Evolutionary conservation across 805 yeast genomes (phyloP).

Genomic region (Candida sakaeoensis): DNA sequence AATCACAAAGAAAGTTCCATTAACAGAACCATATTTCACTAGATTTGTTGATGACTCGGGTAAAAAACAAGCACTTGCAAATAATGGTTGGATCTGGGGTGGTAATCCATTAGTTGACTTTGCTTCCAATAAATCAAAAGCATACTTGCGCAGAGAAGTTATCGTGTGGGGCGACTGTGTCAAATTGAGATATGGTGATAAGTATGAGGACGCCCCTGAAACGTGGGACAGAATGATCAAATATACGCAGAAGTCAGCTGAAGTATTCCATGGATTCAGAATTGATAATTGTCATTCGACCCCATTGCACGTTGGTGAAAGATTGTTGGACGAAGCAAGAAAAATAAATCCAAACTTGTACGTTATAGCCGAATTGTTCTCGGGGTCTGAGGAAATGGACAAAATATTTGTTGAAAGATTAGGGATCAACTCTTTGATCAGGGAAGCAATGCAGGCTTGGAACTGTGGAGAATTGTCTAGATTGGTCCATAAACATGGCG

Average conservation of each 20-base stretch:
- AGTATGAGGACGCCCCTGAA: constrained; percentile 80
- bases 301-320: constrained; percentile 91
- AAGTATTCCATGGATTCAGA: constrained; percentile 79
- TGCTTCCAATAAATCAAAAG: constrained; percentile 75
- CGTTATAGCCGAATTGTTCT: constrained; percentile 90
- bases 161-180: constrained; percentile 98
- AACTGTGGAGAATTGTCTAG: constrained; percentile 81
- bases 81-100: constrained; percentile 99
- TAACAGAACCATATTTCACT: constrained; percentile 87
- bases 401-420: constrained; percentile 85
- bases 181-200: constrained; percentile 78
- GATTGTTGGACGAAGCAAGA: constrained; percentile 83
- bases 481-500: constrained; percentile 88
- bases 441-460: constrained; percentile 98
- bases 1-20: constrained; percentile 47
- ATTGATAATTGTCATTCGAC: constrained; percentile 96
- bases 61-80: constrained; percentile 69
- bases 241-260: constrained; percentile 70
- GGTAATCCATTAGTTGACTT: constrained; percentile 92
- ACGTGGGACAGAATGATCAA: constrained; percentile 85
- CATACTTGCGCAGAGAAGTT: constrained; percentile 86
- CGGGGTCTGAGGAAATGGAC: constrained; percentile 91
- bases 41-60: constrained; percentile 55
- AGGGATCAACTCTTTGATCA: constrained; percentile 81
- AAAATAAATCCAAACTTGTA: constrained; percentile 78